Conservation (phyloP, 2,329 filamentous ascomycete species). For the Exutisphaerella laricina region DNA sequence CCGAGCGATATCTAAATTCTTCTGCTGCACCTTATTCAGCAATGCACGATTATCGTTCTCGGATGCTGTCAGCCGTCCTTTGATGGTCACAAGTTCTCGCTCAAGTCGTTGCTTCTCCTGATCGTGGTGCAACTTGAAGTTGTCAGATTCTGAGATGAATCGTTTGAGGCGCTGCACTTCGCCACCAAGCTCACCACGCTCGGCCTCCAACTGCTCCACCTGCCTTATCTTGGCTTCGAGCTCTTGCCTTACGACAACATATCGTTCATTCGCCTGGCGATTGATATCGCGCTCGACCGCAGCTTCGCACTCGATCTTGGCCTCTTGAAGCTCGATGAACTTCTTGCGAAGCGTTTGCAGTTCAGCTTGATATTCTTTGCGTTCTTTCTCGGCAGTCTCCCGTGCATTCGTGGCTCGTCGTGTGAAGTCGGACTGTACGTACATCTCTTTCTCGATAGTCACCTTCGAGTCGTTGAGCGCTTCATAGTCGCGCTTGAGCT, state of each 20-base stretch:
- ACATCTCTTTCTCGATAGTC: slow-evolving; percentile 95
- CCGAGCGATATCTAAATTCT: slow-evolving; percentile 90
- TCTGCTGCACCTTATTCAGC: slow-evolving; percentile 96
- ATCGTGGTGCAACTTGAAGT: slow-evolving; percentile 83
- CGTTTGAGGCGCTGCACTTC: slow-evolving; percentile 83
- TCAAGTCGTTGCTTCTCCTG: slow-evolving; percentile 92
- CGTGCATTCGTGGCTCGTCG: slow-evolving; percentile 79
- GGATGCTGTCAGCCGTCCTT: slow-evolving; percentile 80
- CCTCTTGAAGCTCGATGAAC: slow-evolving; percentile 79
- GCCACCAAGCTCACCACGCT: slow-evolving; percentile 67
- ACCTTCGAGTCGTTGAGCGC: slow-evolving; percentile 90
- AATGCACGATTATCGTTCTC: slow-evolving; percentile 94
- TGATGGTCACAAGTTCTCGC: slow-evolving; percentile 83
- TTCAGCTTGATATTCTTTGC: slow-evolving; percentile 82
- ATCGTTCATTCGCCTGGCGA: slow-evolving; percentile 70
- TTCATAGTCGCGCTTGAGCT: slow-evolving; percentile 78
- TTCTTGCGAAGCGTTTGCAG: slow-evolving; percentile 75
- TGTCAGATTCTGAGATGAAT: slow-evolving; percentile 80
- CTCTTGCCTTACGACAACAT: slow-evolving; percentile 70
- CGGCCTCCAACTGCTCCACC: slow-evolving; percentile 71
- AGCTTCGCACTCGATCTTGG: slow-evolving; percentile 74
- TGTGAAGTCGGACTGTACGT: slow-evolving; percentile 87
- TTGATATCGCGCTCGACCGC: slow-evolving; percentile 75
- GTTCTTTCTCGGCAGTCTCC: slow-evolving; percentile 73
- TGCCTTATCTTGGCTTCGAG: slow-evolving; percentile 72